These are phyloP conservation scores for Boletellus dicymbophilus DNA, from an alignment of 1,284 basidiomycete genomes.

Conservation along the genomic window DNA sequence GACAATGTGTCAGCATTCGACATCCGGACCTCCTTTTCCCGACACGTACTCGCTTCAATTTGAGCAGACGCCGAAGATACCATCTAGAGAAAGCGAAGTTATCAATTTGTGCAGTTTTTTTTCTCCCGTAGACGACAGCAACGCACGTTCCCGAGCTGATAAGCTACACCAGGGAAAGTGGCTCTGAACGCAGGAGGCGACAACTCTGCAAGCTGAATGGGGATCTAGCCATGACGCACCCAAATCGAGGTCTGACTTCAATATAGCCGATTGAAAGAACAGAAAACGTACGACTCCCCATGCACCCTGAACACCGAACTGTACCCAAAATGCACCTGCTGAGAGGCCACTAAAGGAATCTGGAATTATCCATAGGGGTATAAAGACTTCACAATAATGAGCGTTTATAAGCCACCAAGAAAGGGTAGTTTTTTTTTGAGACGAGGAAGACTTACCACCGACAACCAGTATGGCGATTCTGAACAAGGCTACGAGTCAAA, in stretches of 20 bases:
- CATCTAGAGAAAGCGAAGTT: constrained; percentile 53
- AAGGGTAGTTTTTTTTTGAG: no score
- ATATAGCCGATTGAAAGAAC: constrained; percentile 3
- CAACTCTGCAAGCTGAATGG: constrained; percentile 86
- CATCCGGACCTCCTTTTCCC: no score
- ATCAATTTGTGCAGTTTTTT: background rate
- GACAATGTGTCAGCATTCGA: no score
- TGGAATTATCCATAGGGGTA: constrained; percentile 88
- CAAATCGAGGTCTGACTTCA: background rate
- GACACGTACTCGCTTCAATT: constrained; percentile 87
- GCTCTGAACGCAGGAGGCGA: constrained; percentile 92
- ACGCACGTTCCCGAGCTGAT: constrained; percentile 78
- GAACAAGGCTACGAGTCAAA: background rate
- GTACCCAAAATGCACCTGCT: constrained; percentile 84
- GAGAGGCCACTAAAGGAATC: constrained; percentile 62
- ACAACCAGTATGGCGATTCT: constrained; percentile 60
- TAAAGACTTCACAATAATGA: constrained; percentile 47
- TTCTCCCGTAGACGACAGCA: background rate
- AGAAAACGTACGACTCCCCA: constrained; percentile 69
- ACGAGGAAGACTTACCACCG: constrained; percentile 38
- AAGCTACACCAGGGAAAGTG: constrained; percentile 90
- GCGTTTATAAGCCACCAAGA: background rate
- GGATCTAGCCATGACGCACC: constrained; percentile 50
- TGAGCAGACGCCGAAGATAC: constrained; percentile 86
- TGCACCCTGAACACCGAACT: constrained; percentile 84